These are phyloP conservation scores for Hymenoscyphus infarciens DNA, from an alignment of 2,329 filamentous ascomycete genomes.

Conservation along the genomic window DNA sequence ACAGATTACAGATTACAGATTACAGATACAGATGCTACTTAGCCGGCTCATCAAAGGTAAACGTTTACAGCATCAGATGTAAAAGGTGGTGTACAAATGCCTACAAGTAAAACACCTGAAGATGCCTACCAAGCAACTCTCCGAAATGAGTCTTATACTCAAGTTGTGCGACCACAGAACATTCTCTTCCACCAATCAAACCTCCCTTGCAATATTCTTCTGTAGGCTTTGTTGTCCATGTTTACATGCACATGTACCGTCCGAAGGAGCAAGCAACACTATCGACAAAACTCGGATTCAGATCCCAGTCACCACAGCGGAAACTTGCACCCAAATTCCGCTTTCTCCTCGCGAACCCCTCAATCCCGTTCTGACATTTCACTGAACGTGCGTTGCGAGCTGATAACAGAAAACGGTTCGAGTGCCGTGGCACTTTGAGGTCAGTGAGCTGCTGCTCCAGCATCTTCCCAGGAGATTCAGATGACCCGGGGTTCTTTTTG, in stretches of 20 bases:
- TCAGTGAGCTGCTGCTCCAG: slow-evolving; percentile 3
- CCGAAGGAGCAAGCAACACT: neutral
- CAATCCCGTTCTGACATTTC: neutral
- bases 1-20: too few relatives aligned
- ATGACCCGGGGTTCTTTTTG: neutral
- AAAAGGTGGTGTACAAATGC: neutral
- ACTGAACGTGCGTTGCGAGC: neutral
- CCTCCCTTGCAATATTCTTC: neutral
- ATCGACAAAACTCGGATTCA: neutral
- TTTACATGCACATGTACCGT: neutral
- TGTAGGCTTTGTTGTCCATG: slow-evolving; percentile 3
- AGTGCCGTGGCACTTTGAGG: neutral
- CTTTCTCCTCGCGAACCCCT: neutral
- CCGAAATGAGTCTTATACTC: neutral
- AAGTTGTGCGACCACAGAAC: neutral
- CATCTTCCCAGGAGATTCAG: neutral
- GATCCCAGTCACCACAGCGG: neutral
- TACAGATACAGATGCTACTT: too few relatives aligned
- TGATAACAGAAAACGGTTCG: neutral
- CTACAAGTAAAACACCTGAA: neutral
- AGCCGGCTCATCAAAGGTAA: too few relatives aligned
- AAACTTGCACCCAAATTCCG: neutral
- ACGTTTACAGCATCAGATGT: neutral
- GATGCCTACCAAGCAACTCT: neutral
- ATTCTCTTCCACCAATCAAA: neutral